Evolutionary conservation across 2,329 filamentous ascomycete species (phyloP).

Genomic region (Neobulgaria alba): DNA sequence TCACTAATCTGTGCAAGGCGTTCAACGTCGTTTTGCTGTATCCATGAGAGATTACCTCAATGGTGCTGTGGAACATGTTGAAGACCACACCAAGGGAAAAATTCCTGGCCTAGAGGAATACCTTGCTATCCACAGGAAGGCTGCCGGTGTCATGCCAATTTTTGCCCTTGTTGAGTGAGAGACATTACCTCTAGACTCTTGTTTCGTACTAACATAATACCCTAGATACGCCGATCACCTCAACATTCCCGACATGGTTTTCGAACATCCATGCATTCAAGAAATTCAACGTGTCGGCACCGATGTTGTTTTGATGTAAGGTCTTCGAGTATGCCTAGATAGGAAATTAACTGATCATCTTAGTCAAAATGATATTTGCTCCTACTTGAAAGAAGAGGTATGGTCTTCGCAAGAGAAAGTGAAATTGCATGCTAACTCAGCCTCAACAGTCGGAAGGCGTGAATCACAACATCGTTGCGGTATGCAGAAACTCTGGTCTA

Average conservation of each 20-base stretch:
- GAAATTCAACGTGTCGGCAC: slow-evolving; percentile 2
- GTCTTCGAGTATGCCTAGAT: background rate
- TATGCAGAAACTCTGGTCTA: background rate
- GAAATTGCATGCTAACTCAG: background rate
- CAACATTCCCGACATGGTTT: slow-evolving; percentile 1
- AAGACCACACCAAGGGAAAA: background rate
- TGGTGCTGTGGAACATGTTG: slow-evolving; percentile 4
- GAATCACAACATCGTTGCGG: slow-evolving; percentile 1
- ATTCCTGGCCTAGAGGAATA: slow-evolving; percentile 4
- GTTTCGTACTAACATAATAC: too few species aligned
- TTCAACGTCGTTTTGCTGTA: slow-evolving; percentile 1
- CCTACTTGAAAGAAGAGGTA: slow-evolving; percentile 9
- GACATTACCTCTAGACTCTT: background rate
- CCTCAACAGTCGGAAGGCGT: slow-evolving; percentile 4
- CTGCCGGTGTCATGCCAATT: slow-evolving; percentile 5
- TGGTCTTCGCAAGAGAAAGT: background rate
- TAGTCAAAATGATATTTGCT: slow-evolving; percentile 10
- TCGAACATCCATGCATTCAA: background rate
- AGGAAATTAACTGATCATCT: background rate
- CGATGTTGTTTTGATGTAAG: slow-evolving; percentile 7
- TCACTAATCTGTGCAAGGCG: too few species aligned
- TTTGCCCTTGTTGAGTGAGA: slow-evolving; percentile 7
- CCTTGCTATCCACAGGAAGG: slow-evolving; percentile 1
- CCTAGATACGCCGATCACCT: slow-evolving; percentile 6
- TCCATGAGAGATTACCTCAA: slow-evolving; percentile 5